Conservation (phyloP, 228 moss, liverwort and hornwort species). For the Sphagnum magellanicum region DNA sequence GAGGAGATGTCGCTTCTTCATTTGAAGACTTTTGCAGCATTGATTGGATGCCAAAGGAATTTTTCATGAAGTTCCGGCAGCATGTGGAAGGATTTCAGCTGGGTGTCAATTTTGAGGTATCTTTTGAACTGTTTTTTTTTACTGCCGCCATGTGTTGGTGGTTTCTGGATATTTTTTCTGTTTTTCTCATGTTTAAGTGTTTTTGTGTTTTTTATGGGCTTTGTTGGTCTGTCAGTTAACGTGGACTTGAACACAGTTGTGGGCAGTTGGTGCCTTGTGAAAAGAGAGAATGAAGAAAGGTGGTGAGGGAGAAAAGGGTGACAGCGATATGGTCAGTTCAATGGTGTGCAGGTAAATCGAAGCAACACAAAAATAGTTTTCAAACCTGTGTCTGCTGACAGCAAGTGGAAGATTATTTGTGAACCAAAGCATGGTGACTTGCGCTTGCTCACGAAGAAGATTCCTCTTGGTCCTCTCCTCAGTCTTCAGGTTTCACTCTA, state of each 20-base stretch:
- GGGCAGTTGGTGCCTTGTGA: background rate
- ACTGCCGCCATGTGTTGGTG: background rate
- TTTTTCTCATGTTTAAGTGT: background rate
- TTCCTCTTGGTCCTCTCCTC: slow-evolving; percentile 74
- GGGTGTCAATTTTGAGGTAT: slow-evolving; percentile 92
- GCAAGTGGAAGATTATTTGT: slow-evolving; percentile 82
- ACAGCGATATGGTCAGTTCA: slow-evolving; percentile 40
- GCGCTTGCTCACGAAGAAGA: slow-evolving; percentile 84
- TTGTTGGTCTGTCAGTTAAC: background rate
- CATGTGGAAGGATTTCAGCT: slow-evolving; percentile 77
- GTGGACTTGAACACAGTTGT: too few species aligned
- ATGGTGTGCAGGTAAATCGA: slow-evolving; percentile 80
- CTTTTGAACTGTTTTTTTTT: background rate
- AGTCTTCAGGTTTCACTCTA: slow-evolving; percentile 68
- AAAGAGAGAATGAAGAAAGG: background rate
- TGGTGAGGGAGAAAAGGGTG: too few species aligned
- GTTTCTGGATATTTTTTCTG: background rate
- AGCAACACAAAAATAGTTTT: slow-evolving; percentile 79
- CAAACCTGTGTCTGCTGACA: slow-evolving; percentile 62
- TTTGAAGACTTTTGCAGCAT: slow-evolving; percentile 42
- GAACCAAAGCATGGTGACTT: slow-evolving; percentile 86
- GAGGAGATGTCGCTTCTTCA: slow-evolving; percentile 15
- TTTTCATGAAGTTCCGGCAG: slow-evolving; percentile 43
- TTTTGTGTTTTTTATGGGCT: background rate
- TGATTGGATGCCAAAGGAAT: slow-evolving; percentile 47